Evolutionary conservation across 306 rosid species (phyloP).

Genomic region (Alnus glutinosa): DNA sequence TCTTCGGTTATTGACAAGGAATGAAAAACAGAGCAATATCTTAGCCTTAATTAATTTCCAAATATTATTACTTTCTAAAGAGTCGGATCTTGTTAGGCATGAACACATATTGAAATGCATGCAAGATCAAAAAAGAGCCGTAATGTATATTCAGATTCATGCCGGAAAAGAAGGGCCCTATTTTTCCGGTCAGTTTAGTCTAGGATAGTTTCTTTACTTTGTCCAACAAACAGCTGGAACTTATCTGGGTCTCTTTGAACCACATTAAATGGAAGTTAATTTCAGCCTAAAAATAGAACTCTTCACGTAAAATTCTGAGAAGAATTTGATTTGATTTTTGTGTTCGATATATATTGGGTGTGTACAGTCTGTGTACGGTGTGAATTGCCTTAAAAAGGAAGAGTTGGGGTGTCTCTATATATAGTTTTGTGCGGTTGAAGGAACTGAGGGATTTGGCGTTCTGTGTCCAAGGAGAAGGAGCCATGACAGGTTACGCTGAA

Average conservation of each 20-base stretch:
- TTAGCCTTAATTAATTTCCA: no score
- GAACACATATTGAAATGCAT: neutral
- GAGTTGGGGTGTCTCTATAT: neutral
- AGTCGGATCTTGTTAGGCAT: neutral
- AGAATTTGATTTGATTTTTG: neutral
- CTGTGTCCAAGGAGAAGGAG: neutral
- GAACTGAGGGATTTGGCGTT: neutral
- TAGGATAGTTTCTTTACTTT: neutral
- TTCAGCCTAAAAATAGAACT: neutral
- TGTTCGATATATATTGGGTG: neutral
- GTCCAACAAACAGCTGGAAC: neutral
- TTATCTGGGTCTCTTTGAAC: neutral
- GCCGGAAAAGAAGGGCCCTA: neutral
- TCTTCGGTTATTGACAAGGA: no score
- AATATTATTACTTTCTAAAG: no score
- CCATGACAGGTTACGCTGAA: constrained; percentile 24
- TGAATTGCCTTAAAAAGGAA: neutral
- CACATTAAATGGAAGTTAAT: neutral
- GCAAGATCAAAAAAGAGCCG: neutral
- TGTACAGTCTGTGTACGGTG: neutral
- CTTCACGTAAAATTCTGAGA: neutral
- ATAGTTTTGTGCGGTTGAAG: neutral
- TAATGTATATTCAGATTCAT: neutral
- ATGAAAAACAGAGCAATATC: no score
- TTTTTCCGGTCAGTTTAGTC: neutral